Evolutionary conservation across 306 rosid species (phyloP).

Genomic region (Inga leiocalycina): DNA sequence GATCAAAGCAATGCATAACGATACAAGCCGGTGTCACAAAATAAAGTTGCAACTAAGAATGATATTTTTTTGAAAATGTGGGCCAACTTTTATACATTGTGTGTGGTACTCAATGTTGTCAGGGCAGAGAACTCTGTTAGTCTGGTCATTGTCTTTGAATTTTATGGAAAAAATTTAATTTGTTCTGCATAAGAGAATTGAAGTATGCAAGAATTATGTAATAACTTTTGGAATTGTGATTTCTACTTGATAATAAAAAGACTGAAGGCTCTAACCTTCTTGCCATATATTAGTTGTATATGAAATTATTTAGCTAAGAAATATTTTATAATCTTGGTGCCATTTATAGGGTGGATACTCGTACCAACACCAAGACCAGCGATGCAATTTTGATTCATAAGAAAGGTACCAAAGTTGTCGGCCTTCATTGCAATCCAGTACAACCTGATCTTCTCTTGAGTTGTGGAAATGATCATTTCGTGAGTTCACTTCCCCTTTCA

Average conservation of each 20-base stretch:
- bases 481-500: slow-evolving; percentile 47
- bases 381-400: slow-evolving; percentile 86
- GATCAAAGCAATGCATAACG: neutral
- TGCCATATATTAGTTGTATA: slow-evolving; percentile 1
- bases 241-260: slow-evolving; percentile 21
- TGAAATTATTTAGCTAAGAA: slow-evolving; percentile 5
- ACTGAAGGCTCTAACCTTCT: neutral
- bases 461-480: slow-evolving; percentile 95
- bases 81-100: neutral
- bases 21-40: slow-evolving; percentile 1
- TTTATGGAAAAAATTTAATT: neutral
- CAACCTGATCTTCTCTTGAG: slow-evolving; percentile 90
- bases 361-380: slow-evolving; percentile 62
- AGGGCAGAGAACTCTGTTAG: slow-evolving; percentile 1
- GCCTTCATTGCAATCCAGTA: slow-evolving; percentile 92
- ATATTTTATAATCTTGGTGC: slow-evolving; percentile 17
- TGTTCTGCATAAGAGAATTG: slow-evolving; percentile 2
- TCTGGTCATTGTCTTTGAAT: neutral
- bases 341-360: slow-evolving; percentile 69
- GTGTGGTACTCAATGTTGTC: neutral
- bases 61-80: neutral
- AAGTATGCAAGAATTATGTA: neutral
- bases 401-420: slow-evolving; percentile 82
- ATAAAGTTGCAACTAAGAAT: neutral
- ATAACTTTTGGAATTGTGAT: neutral